These are phyloP conservation scores for Amyloporia xantha DNA, from an alignment of 768 basidiomycete genomes.

Conservation along the genomic window DNA sequence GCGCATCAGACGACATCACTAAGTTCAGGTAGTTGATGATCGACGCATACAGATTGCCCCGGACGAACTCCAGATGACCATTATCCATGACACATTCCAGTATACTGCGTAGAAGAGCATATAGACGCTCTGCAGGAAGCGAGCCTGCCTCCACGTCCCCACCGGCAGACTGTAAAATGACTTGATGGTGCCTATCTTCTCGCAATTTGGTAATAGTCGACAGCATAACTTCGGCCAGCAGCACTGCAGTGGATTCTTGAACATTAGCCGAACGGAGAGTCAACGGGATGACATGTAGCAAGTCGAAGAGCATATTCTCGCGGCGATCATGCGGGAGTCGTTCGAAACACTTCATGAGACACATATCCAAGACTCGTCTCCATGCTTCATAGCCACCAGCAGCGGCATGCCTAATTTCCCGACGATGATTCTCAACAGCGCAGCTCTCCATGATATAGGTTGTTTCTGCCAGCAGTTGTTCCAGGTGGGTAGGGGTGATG, in stretches of 20 bases:
- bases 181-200: constrained; percentile 69
- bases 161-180: constrained; percentile 57
- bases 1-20: constrained; percentile 27
- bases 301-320: constrained; percentile 86
- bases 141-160: constrained; percentile 59
- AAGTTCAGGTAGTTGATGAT: constrained; percentile 87
- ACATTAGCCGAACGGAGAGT: constrained; percentile 59
- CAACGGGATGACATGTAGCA: constrained; percentile 74
- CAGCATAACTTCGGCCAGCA: constrained; percentile 77
- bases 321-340: constrained; percentile 75
- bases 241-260: constrained; percentile 67
- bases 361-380: constrained; percentile 79
- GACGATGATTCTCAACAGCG: constrained; percentile 81
- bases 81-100: constrained; percentile 71
- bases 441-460: constrained; percentile 78
- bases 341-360: constrained; percentile 80
- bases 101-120: constrained; percentile 63
- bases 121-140: constrained; percentile 75
- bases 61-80: constrained; percentile 76
- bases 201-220: constrained; percentile 85
- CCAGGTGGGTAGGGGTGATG: constrained; percentile 52
- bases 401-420: constrained; percentile 69
- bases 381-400: constrained; percentile 74
- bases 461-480: constrained; percentile 64
- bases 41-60: constrained; percentile 92